A percentile compares a stretch with the other conserved stretches of the same genome.
These are phyloP conservation scores for Nosema granulosis DNA, from an alignment of 371 early-diverging fungal species.

Conservation along the genomic window DNA sequence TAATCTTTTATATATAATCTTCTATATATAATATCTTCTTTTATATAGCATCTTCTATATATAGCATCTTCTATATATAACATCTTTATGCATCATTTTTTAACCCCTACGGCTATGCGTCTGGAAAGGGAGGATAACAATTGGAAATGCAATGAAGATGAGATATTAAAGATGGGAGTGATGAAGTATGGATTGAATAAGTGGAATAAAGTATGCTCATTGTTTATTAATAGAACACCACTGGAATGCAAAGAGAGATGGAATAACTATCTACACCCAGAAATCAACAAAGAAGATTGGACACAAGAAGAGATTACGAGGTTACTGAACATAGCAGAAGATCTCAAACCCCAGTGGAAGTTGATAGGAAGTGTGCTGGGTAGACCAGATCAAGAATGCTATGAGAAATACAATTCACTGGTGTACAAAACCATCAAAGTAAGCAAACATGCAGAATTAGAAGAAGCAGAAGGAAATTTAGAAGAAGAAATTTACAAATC, in stretches of 20 bases:
- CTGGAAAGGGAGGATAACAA: slow-evolving; percentile 24
- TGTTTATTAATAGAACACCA: slow-evolving; percentile 23
- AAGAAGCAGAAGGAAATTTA: neutral
- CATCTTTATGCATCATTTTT: too few relatives aligned
- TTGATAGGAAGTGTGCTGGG: slow-evolving; percentile 29
- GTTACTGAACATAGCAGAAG: slow-evolving; percentile 10
- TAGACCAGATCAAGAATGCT: slow-evolving; percentile 28
- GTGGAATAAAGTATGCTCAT: slow-evolving; percentile 45
- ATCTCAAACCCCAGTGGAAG: slow-evolving; percentile 37
- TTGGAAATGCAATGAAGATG: slow-evolving; percentile 42
- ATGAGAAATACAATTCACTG: slow-evolving; percentile 36
- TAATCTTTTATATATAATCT: too few relatives aligned
- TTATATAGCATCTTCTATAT: too few relatives aligned
- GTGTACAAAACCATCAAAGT: slow-evolving; percentile 23
- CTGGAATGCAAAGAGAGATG: slow-evolving; percentile 34
- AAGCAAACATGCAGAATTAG: slow-evolving; percentile 29
- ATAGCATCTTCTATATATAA: too few relatives aligned
- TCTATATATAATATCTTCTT: too few relatives aligned
- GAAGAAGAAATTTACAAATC: slow-evolving; percentile 7
- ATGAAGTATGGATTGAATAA: slow-evolving; percentile 54
- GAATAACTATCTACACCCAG: slow-evolving; percentile 1
- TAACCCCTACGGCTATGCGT: neutral
- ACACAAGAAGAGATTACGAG: slow-evolving; percentile 20
- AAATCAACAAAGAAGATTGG: neutral
- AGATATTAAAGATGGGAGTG: slow-evolving; percentile 39